phyloP scores from a whole-genome alignment of 83 land plant species.

The Thuja plicata region DNA sequence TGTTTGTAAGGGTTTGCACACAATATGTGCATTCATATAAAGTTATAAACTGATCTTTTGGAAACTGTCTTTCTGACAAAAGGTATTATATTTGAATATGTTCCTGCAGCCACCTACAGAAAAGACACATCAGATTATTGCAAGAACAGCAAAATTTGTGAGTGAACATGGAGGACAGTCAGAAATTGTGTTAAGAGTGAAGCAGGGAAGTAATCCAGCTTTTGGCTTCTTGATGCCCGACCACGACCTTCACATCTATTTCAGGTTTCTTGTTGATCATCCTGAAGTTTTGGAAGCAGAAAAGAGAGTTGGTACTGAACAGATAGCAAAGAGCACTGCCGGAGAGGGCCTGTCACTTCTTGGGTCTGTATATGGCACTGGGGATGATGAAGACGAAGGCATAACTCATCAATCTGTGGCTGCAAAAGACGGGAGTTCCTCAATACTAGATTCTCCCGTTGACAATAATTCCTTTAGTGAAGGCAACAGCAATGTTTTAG shows the following conservation, averaged over 20 bases:
- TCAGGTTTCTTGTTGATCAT: slow-evolving; percentile 78
- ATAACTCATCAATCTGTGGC: slow-evolving; percentile 8
- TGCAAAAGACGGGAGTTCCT: slow-evolving; percentile 15
- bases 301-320: slow-evolving; percentile 11
- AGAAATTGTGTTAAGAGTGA: slow-evolving; percentile 82
- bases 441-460: not conserved
- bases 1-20: slow-evolving; percentile 3
- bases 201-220: slow-evolving; percentile 88
- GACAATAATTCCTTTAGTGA: not conserved
- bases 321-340: slow-evolving; percentile 14
- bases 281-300: slow-evolving; percentile 42
- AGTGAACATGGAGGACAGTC: slow-evolving; percentile 89
- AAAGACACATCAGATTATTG: slow-evolving; percentile 86
- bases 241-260: slow-evolving; percentile 81
- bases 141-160: slow-evolving; percentile 85
- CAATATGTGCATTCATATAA: not conserved
- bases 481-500: not conserved
- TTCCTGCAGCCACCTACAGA: slow-evolving; percentile 80
- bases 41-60: not conserved
- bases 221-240: slow-evolving; percentile 94
- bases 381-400: slow-evolving; percentile 72
- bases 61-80: slow-evolving; percentile 5
- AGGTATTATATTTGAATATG: slow-evolving; percentile 1
- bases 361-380: slow-evolving; percentile 74
- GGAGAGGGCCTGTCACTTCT: slow-evolving; percentile 74